phyloP scores from a whole-genome alignment of 768 basidiomycete genomes.

The Hebeloma cylindrosporum region DNA sequence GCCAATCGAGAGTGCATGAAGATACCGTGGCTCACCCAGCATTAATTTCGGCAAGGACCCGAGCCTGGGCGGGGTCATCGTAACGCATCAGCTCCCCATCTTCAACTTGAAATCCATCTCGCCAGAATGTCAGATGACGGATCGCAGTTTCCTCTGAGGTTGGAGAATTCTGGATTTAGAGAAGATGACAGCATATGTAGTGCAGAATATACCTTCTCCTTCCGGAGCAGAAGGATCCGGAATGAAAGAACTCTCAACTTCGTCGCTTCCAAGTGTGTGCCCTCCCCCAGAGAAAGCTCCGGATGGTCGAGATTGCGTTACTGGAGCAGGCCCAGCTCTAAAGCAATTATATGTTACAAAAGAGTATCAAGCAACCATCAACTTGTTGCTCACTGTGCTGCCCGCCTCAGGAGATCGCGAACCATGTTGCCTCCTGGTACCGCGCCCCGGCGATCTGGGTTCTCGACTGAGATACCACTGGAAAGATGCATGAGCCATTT shows the following conservation, averaged over 20 bases:
- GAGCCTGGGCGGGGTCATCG: slow-evolving; percentile 71
- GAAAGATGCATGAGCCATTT: not conserved
- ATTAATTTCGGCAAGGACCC: slow-evolving; percentile 73
- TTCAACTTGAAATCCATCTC: slow-evolving; percentile 89
- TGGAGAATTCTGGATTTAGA: not conserved
- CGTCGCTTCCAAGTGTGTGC: slow-evolving; percentile 86
- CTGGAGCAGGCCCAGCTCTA: slow-evolving; percentile 26
- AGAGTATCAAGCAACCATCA: not conserved
- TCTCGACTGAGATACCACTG: slow-evolving; percentile 88
- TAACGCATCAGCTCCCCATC: slow-evolving; percentile 85
- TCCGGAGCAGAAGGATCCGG: slow-evolving; percentile 61
- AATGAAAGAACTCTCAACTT: slow-evolving; percentile 73
- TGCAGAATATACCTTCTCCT: slow-evolving; percentile 25
- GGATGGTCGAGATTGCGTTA: slow-evolving; percentile 19
- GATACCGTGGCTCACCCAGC: slow-evolving; percentile 53
- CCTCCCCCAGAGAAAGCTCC: slow-evolving; percentile 68
- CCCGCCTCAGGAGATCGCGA: slow-evolving; percentile 73
- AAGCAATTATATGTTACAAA: not conserved
- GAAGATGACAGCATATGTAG: not conserved
- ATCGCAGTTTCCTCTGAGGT: slow-evolving; percentile 60
- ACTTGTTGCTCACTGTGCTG: slow-evolving; percentile 62
- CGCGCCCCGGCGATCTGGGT: slow-evolving; percentile 58
- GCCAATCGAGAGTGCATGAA: not conserved
- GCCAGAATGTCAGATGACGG: slow-evolving; percentile 88
- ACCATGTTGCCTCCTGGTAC: slow-evolving; percentile 61